Base-by-base conservation (phyloP, 75 land plant species). In the Picea glauca region DNA sequence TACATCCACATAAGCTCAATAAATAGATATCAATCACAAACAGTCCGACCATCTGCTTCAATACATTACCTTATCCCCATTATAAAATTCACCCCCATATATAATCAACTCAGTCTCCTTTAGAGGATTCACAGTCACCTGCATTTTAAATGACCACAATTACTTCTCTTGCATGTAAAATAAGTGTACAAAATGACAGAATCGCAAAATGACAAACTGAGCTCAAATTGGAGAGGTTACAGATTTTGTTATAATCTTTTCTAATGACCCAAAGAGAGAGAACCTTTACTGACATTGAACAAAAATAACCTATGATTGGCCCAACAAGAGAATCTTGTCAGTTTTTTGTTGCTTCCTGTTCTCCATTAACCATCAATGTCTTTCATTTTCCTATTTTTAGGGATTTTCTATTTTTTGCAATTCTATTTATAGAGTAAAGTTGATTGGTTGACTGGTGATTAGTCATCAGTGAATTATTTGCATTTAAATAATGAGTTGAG, bases 21-120 rank as follows among this genome's bases (percentile, higher is more conserved):
- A 59, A 76, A 60, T 77, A 76, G 38, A 21, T 33, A 50, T 46
- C 33, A 77, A 30, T 78, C 38, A 73, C 31, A 60, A 32, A n/a
- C 17, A 20, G 50, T 74, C 46, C 9, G 18, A 35, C 11, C 46
- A 30, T 43, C 5, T 32, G 74, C 43, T n/a, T 43, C 9, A 20
- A 46, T 8, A 23, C 54, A 81, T 75, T 60, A 98, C 99, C 98
- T 98, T 98, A 78, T 82, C 89, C 3, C 99, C 99, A 81, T 98
- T 98, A 81, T 98, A 98, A 79, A 89, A 93, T 80, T 98, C 99
- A 78, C 99, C 99, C 9, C 99, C 99, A 89, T 90, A 95, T 12
- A 98, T 65, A 31, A 98, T 93, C 84, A 98, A 78, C 74, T 98
- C 99, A 2, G 96, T 88, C 62, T 98, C 99, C 83, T 91, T 98